Base-by-base conservation (phyloP, 768 basidiomycete genomes). In the Termitomyces heimii region DNA sequence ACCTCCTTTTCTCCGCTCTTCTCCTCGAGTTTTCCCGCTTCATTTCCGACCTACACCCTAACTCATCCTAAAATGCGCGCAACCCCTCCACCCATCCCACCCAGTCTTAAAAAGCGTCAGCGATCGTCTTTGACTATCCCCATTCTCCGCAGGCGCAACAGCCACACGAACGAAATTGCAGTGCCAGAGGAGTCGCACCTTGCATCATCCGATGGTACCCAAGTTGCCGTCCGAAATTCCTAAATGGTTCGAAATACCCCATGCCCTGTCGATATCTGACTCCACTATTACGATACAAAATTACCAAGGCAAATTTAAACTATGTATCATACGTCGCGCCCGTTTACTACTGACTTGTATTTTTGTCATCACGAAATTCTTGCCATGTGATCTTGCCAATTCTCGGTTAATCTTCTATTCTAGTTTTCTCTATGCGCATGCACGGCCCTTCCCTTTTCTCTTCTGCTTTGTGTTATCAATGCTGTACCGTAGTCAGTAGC, bases 41-140 rank as follows among this genome's bases (percentile, higher is more conserved):
- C 60, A 34, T 56, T 56, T 13, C 53, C 60, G 16, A 48, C 57
- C 26, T 61, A 62, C 45, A 57, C 65, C 3, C 56, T 59, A 2
- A 65, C 61, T 0, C 67, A 69, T 43, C 67, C 70, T 3, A 69
- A 68, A 56, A 46, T 69, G 56, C 65, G 63, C 2, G 31, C 53
- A 16, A 46, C 58, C 5, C 57, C 62, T 4, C 68, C 70, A 2
- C 69, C 70, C 4, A 56, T 70, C 16, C 70, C 70, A 4, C 70
- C 70, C 3, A 62, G 68, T 20, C 62, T 71, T 6, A 70, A 67
- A 57, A 69, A 69, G 54, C 54, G 63, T 1, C 61, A 67, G 50
- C 55, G 64, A 16, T 68, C 66, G 67, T 62, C 64, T 43, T 53
- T 64, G 14, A 58, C 58, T 0, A 45, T 67, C 5, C 55, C 55